Evolutionary conservation across 306 rosid genomes (phyloP), one percentile per base, ranked within the genome.

Genomic region (Quillaja saponaria): DNA sequence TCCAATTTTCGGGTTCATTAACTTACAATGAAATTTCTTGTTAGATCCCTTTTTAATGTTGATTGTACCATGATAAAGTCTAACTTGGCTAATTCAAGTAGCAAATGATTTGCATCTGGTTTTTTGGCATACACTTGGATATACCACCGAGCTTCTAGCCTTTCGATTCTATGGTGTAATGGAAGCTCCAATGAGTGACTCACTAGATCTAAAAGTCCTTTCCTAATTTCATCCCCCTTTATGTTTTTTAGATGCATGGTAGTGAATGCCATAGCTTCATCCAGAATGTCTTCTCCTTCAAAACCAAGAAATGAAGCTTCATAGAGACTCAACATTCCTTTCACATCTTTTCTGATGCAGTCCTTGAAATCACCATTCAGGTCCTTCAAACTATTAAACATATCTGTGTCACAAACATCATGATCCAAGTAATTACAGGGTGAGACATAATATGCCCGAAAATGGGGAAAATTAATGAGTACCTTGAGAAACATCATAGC

Each of bases 31-130:
- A 73, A 69, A 81, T 58, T 6, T 81, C 77, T 56, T 58, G n/a
- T 52, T 18, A 86, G 85, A 15, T 86, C 85, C 0, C 58, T 64
- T 47, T 74, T 81, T 3, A 56, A 64, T 7, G 64, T 61, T 58
- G 81, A 69, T 33, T 86, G 94, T 6, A 78, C 64, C 37, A 68
- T 15, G 61, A 83, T 86, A 53, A 80, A 86, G 66, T 86, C 79
- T 1, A 83, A 38, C 12, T n/a, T 69, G 5, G 87, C 95, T 1
- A 75, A 67, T 44, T 81, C 80, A 59, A 81, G 77, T 0, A 86
- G 60, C 13, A 59, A 14, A 11, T 0, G 9, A 4, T 81, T 74
- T 21, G 75, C 67, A 2, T 74, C 57, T 42, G 44, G 38, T 17
- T 66, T 76, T 49, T 66, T 71, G 5, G n/a, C n/a, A n/a, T 81